Conservation (phyloP, 1,284 basidiomycete genomes). For the Fomitopsis palustris region DNA sequence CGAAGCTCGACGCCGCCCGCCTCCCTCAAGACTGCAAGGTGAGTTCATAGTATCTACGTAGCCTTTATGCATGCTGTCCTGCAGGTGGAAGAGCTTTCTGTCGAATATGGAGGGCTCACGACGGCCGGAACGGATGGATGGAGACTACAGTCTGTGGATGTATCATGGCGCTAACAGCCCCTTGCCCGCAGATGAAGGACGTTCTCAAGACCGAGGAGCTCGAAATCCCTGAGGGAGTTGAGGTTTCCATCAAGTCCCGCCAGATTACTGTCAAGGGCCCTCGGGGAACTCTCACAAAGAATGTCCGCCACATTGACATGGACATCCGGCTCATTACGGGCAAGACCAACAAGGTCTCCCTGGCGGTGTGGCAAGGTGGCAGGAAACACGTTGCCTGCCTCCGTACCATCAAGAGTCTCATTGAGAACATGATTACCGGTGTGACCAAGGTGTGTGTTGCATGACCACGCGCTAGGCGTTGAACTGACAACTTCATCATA, state of each 20-base stretch:
- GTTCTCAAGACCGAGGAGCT: constrained; percentile 94
- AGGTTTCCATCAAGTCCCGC: constrained; percentile 84
- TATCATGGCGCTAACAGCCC: constrained; percentile 17
- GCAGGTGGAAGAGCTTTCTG: background rate
- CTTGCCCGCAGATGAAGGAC: constrained; percentile 75
- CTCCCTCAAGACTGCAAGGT: constrained; percentile 33
- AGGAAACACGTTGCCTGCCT: constrained; percentile 99
- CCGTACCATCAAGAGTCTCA: constrained; percentile 91
- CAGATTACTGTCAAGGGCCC: constrained; percentile 88
- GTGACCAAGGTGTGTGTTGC: constrained; percentile 77
- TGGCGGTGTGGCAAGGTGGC: constrained; percentile 97
- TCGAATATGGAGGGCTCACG: background rate
- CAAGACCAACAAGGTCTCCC: constrained; percentile 77
- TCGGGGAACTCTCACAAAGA: constrained; percentile 87
- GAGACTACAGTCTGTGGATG: constrained; percentile 21
- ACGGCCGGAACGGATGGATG: constrained; percentile 28
- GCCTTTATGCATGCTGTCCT: background rate
- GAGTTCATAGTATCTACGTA: constrained; percentile 18
- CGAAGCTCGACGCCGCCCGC: constrained; percentile 10
- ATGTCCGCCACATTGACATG: constrained; percentile 94
- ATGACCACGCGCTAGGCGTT: background rate
- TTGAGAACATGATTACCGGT: constrained; percentile 97
- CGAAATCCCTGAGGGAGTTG: constrained; percentile 83
- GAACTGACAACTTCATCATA: background rate
- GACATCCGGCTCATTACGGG: constrained; percentile 84